Conservation (phyloP, 208 protist species). For the Crithidia mellificae region DNA sequence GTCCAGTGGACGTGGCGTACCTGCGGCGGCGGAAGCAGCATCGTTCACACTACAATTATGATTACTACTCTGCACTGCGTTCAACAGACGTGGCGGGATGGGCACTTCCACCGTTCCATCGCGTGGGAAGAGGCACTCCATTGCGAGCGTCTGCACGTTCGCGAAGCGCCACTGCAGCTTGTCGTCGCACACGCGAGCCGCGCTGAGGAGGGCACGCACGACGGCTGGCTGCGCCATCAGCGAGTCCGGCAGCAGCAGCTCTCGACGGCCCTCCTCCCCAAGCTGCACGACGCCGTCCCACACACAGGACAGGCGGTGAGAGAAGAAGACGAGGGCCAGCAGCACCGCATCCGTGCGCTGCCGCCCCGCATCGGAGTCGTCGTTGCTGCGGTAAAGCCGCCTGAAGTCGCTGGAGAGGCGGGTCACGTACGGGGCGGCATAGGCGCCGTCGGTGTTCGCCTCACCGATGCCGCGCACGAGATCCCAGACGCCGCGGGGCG, state of each 20-base stretch:
- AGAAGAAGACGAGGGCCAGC: slow-evolving; percentile 21
- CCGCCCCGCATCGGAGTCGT: slow-evolving; percentile 14
- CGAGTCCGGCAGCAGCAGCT: slow-evolving; percentile 19
- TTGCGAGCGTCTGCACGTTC: slow-evolving; percentile 19
- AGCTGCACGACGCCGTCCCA: slow-evolving; percentile 11
- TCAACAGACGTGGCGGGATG: neutral
- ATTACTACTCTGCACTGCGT: too few relatives aligned
- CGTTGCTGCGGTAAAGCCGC: slow-evolving; percentile 23
- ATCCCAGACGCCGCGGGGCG: slow-evolving; percentile 32
- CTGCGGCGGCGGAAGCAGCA: too few relatives aligned
- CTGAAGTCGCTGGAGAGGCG: slow-evolving; percentile 25
- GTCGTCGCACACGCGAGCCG: slow-evolving; percentile 13
- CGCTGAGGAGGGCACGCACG: slow-evolving; percentile 3
- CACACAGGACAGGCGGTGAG: slow-evolving; percentile 23
- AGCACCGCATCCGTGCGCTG: slow-evolving; percentile 20
- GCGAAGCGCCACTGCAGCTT: slow-evolving; percentile 12
- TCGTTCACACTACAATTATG: too few relatives aligned
- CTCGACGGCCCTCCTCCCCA: slow-evolving; percentile 13
- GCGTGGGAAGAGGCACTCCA: slow-evolving; percentile 17
- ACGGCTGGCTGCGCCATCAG: slow-evolving; percentile 7
- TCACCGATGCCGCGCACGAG: slow-evolving; percentile 33
- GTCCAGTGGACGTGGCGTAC: too few relatives aligned
- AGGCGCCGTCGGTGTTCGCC: slow-evolving; percentile 27
- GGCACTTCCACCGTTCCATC: neutral
- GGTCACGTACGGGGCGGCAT: slow-evolving; percentile 21